Evolutionary conservation across 441 rosid genomes (phyloP).

Genomic region (Dalechampia spathulata): DNA sequence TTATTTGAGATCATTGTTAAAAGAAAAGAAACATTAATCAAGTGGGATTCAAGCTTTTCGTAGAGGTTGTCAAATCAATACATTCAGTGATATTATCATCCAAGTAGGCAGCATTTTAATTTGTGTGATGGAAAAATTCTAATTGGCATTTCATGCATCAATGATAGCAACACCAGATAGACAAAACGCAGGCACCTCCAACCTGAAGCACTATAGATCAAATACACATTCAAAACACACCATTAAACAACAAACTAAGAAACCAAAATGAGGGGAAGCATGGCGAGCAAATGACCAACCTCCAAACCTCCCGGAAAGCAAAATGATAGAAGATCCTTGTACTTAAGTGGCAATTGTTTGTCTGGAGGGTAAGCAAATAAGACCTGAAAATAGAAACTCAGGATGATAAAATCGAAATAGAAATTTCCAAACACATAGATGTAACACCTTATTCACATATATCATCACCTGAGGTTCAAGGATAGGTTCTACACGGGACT

Average conservation of each 20-base stretch:
- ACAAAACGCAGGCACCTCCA: neutral
- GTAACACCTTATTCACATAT: neutral
- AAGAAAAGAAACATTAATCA: neutral
- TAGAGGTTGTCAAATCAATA: neutral
- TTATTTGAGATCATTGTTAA: neutral
- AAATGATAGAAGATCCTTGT: constrained; percentile 87
- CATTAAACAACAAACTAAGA: neutral
- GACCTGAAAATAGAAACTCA: constrained; percentile 41
- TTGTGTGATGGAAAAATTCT: neutral
- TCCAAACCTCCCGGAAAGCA: constrained; percentile 96
- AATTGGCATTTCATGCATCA: neutral
- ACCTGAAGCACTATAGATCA: neutral
- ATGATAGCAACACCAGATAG: neutral
- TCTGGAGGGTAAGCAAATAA: constrained; percentile 88
- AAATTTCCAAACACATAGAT: neutral
- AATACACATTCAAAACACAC: neutral
- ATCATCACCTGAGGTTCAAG: constrained; percentile 78
- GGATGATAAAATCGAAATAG: constrained; percentile 7
- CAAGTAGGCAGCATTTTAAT: neutral
- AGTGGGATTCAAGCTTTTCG: neutral
- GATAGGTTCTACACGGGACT: constrained; percentile 69
- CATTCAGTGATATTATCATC: neutral
- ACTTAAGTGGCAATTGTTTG: constrained; percentile 69
- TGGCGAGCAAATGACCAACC: constrained; percentile 37
- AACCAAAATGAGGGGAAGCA: neutral